Evolutionary conservation across 768 basidiomycete genomes (phyloP).

Genomic region (Mycena leptocephala): DNA sequence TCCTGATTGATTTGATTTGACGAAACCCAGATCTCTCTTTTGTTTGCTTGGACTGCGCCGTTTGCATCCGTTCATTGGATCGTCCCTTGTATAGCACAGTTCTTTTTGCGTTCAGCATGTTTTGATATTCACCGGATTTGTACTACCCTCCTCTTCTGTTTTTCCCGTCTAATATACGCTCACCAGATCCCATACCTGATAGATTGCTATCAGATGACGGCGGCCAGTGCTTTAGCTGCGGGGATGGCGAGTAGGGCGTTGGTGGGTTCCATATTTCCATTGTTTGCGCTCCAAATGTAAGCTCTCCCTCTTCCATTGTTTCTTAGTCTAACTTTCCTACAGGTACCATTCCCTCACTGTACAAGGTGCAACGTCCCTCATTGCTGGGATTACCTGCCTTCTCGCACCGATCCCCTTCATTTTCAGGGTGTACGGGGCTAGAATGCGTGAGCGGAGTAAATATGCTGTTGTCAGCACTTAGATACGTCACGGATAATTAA

Average conservation of each 20-base stretch:
- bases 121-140: conserved; percentile 35
- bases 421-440: conserved; percentile 13
- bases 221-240: conserved; percentile 29
- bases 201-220: conserved; percentile 29
- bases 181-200: conserved; percentile 28
- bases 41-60: conserved; percentile 35
- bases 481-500: no score
- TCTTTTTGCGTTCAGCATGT: conserved; percentile 29
- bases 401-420: conserved; percentile 31
- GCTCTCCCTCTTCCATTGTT: not conserved
- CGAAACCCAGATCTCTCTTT: conserved; percentile 32
- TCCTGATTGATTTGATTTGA: not conserved
- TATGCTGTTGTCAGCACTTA: not conserved
- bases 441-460: conserved; percentile 21
- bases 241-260: conserved; percentile 31
- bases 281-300: conserved; percentile 31
- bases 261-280: conserved; percentile 26
- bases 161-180: not conserved
- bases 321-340: not conserved
- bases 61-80: conserved; percentile 31
- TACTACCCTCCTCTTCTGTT: not conserved
- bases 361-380: conserved; percentile 27
- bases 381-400: conserved; percentile 22
- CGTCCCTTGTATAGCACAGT: conserved; percentile 30
- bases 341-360: conserved; percentile 16